Base-by-base conservation (phyloP, 805 yeast species). In the Barnettozyma sucrosica region DNA sequence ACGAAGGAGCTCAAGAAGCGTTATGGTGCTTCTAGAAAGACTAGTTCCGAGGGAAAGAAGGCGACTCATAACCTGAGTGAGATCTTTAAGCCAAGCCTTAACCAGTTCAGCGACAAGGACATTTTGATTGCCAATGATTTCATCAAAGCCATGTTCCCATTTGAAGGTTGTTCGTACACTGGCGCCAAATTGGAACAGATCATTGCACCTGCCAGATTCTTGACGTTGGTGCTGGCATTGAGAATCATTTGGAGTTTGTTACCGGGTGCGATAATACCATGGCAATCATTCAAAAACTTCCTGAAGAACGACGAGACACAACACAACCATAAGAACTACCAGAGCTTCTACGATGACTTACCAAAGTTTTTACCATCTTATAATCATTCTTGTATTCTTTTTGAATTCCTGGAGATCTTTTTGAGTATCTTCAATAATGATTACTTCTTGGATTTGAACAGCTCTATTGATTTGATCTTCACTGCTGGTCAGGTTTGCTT, bases 401-500 rank as follows among this genome's bases (percentile, higher is more conserved):
- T 67, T 51, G 71, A 68, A 42, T 68, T 66, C 50, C 51, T 69
- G 44, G 71, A 68, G 43, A 57, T 67, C 28, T 50, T 68, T 32
- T 55, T 67, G 16, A 46, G 59, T 8, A 57, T 65, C n/a, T 62
- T 65, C 43, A 57, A 61, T 16, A 61, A 64, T 38, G 64, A 65
- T 23, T 63, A 61, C 43, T 54, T 65, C 38, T 51, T 66, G 16
- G 67, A 66, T 43, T 41, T 59, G 42, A 61, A 57, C 20, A 51
- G 53, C 25, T 65, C 66, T 9, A 41, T 59, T 49, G 70, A 67
- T 39, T 44, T 67, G 44, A 55, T 66, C 4, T 63, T 65, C 49
- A 63, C 69, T 30, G 70, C 70, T 24, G 67, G 68, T 16, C 67
- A 65, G 38, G 61, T 67, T 25, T 66, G 70, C 41, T 66, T 67